These are phyloP conservation scores for Pisolithus albus DNA, from an alignment of 768 basidiomycete genomes.

Conservation along the genomic window DNA sequence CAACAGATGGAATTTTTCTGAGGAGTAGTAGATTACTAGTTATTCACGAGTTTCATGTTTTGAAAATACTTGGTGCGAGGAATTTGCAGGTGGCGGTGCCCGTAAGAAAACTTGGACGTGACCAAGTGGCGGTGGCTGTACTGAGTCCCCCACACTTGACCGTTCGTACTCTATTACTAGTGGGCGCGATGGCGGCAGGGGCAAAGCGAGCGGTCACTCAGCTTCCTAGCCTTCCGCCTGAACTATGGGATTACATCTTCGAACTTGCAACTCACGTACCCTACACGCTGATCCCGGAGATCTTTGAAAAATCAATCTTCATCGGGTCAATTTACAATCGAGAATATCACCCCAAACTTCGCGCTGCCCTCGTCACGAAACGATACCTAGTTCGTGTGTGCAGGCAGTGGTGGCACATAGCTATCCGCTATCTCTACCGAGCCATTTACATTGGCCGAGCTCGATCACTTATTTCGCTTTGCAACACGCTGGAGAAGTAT, in stretches of 20 bases:
- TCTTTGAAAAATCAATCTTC: slow-evolving; percentile 12
- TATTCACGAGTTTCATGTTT: too few species aligned
- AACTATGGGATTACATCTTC: slow-evolving; percentile 22
- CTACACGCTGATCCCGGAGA: slow-evolving; percentile 16
- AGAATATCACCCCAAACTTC: slow-evolving; percentile 1
- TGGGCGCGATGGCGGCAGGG: neutral
- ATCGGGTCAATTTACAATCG: slow-evolving; percentile 7
- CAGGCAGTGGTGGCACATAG: slow-evolving; percentile 23
- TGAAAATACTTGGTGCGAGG: too few species aligned
- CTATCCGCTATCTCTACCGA: slow-evolving; percentile 17
- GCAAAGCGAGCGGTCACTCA: neutral
- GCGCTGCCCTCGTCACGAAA: slow-evolving; percentile 20
- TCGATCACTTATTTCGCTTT: slow-evolving; percentile 15
- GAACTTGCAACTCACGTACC: slow-evolving; percentile 15
- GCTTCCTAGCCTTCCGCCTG: slow-evolving; percentile 12
- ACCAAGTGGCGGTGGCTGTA: too few species aligned
- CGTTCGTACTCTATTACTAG: too few species aligned
- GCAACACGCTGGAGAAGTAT: slow-evolving; percentile 7
- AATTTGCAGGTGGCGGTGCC: too few species aligned
- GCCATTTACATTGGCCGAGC: slow-evolving; percentile 17
- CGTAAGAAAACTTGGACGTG: too few species aligned
- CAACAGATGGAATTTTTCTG: too few species aligned
- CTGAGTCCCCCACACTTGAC: too few species aligned
- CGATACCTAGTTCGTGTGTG: slow-evolving; percentile 23
- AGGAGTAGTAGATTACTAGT: too few species aligned